These are phyloP conservation scores for Trichoderma simmonsii DNA, from an alignment of 2,329 filamentous ascomycete species.

Conservation along the genomic window DNA sequence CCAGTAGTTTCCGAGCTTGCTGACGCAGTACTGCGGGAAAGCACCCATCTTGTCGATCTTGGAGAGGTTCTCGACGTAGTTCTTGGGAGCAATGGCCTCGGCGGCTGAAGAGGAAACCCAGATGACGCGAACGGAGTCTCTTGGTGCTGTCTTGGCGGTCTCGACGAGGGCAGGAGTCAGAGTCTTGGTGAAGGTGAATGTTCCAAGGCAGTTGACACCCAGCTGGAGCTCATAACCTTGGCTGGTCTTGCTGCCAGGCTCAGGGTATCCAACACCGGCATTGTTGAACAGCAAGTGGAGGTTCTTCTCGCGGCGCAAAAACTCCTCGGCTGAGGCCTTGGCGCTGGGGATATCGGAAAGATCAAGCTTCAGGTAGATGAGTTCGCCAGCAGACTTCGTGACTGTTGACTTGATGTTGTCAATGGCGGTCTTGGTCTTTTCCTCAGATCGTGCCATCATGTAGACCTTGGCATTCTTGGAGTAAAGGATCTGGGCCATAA, in stretches of 20 bases:
- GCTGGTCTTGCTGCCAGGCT: constrained; percentile 26
- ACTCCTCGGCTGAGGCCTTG: constrained; percentile 26
- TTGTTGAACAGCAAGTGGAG: constrained; percentile 43
- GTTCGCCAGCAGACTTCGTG: constrained; percentile 35
- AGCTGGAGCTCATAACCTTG: constrained; percentile 38
- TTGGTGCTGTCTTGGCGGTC: constrained; percentile 32
- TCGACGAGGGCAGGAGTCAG: constrained; percentile 34
- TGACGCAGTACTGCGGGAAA: constrained; percentile 26
- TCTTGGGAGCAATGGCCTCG: background rate
- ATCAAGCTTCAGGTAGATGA: constrained; percentile 44
- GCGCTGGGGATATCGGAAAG: constrained; percentile 34
- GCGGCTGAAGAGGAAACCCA: constrained; percentile 31
- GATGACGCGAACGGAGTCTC: constrained; percentile 30
- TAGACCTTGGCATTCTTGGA: constrained; percentile 53
- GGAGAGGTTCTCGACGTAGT: constrained; percentile 1
- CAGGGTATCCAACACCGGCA: constrained; percentile 40
- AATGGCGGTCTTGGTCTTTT: constrained; percentile 44
- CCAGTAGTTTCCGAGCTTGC: constrained; percentile 33
- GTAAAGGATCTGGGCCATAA: constrained; percentile 52
- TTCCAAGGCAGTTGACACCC: constrained; percentile 39
- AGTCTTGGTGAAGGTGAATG: constrained; percentile 39
- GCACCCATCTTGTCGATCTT: constrained; percentile 20
- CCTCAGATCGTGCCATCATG: constrained; percentile 45
- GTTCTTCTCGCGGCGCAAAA: constrained; percentile 24
- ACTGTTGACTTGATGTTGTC: constrained; percentile 35